A percentile compares a stretch with the other conserved stretches of the same genome.
Conservation (phyloP, 768 basidiomycete genomes). For the Amanita rimosa region DNA sequence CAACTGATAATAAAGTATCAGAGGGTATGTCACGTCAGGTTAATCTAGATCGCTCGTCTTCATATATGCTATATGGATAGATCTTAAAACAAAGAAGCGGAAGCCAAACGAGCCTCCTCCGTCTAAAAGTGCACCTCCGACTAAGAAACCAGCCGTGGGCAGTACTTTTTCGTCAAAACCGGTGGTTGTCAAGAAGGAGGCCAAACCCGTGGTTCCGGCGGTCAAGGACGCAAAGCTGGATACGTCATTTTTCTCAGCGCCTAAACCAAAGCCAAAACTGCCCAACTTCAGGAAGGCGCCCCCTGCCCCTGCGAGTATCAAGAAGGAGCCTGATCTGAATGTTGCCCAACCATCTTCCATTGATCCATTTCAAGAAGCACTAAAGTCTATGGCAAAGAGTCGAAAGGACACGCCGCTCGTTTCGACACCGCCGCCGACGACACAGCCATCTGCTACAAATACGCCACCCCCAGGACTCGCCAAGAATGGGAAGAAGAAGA, state of each 20-base stretch:
- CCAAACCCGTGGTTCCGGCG: conserved; percentile 15
- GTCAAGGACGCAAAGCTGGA: conserved; percentile 78
- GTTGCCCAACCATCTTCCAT: conserved; percentile 67
- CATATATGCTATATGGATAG: conserved; percentile 22
- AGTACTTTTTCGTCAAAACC: conserved; percentile 29
- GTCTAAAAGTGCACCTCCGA: conserved; percentile 39
- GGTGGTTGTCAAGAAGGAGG: conserved; percentile 48
- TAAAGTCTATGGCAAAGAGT: conserved; percentile 61
- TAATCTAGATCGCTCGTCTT: conserved; percentile 15
- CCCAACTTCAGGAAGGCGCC: conserved; percentile 82
- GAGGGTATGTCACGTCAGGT: conserved; percentile 71
- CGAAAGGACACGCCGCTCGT: conserved; percentile 53
- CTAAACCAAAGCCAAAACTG: conserved; percentile 73
- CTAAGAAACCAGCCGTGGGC: conserved; percentile 56
- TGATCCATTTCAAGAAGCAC: conserved; percentile 75
- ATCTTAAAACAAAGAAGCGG: conserved; percentile 61
- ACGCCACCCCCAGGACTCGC: conserved; percentile 23
- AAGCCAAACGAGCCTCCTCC: conserved; percentile 46
- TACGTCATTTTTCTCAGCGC: conserved; percentile 81
- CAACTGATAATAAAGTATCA: conserved; percentile 29
- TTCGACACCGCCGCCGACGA: conserved; percentile 39
- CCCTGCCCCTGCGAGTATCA: conserved; percentile 18
- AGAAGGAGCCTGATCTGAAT: conserved; percentile 46
- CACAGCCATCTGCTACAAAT: conserved; percentile 16
- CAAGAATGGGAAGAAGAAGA: conserved; percentile 52